A percentile compares a stretch with the other conserved stretches of the same genome.
Evolutionary conservation across 1,284 basidiomycete genomes (phyloP).

Genomic region (Ganoderma boninense): DNA sequence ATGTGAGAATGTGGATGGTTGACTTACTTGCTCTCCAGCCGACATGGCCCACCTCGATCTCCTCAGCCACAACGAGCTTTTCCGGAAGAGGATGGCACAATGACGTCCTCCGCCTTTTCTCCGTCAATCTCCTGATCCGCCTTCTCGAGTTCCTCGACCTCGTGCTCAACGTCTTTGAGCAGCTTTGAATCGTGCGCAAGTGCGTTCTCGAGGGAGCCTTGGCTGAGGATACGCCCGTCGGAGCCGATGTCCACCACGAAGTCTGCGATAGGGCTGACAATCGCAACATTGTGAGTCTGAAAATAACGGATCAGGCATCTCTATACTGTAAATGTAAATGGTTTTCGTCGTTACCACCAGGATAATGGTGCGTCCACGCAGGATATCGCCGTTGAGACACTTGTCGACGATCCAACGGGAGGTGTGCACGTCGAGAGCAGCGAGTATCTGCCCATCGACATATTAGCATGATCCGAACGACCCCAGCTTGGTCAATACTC

Average conservation of each 20-base stretch:
- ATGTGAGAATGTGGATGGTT: conserved; percentile 38
- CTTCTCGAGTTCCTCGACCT: conserved; percentile 50
- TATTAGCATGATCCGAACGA: background rate
- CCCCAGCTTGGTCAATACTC: conserved; percentile 8
- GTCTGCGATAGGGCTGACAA: conserved; percentile 69
- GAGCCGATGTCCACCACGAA: conserved; percentile 66
- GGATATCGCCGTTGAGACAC: conserved; percentile 74
- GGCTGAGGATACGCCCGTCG: conserved; percentile 58
- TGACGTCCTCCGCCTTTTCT: conserved; percentile 39
- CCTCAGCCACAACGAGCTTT: conserved; percentile 68
- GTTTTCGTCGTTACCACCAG: conserved; percentile 64
- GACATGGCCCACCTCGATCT: conserved; percentile 64
- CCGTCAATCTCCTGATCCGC: conserved; percentile 50
- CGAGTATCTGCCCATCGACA: conserved; percentile 47
- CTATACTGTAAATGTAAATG: background rate
- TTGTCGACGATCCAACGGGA: conserved; percentile 81
- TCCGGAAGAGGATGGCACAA: conserved; percentile 44
- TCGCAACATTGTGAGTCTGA: conserved; percentile 77
- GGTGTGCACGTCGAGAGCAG: conserved; percentile 70
- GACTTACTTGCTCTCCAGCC: conserved; percentile 54
- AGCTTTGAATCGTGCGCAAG: conserved; percentile 51
- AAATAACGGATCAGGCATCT: background rate
- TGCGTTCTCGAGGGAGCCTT: conserved; percentile 56
- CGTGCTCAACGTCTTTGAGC: conserved; percentile 49
- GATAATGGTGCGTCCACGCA: conserved; percentile 74